Percentiles rank a stretch among this genome's conserved stretches.
Conservation (phyloP, 345 rosid genomes). For the Theobroma cacao region DNA sequence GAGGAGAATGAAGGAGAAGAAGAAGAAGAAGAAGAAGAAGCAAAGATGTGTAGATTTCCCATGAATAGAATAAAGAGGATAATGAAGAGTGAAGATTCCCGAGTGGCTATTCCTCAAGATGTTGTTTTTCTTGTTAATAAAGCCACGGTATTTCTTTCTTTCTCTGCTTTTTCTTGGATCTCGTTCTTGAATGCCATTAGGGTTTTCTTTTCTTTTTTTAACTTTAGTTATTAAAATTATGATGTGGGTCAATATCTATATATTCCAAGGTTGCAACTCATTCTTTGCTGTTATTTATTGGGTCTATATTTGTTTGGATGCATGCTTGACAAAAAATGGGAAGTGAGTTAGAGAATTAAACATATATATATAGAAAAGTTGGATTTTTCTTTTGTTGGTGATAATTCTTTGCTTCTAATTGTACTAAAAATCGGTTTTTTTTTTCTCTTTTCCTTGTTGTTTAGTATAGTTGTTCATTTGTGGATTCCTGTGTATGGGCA, state of each 20-base stretch:
- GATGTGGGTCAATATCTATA: not conserved
- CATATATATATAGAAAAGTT: not conserved
- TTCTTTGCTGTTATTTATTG: not conserved
- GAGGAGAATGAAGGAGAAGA: conserved; percentile 18
- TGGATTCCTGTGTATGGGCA: not conserved
- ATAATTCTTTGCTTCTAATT: not conserved
- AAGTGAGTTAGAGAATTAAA: not conserved
- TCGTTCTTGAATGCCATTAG: not conserved
- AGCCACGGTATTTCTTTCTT: conserved; percentile 54
- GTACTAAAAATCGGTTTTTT: not conserved
- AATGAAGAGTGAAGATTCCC: conserved; percentile 45
- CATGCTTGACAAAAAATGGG: not conserved
- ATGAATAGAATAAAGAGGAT: conserved; percentile 72
- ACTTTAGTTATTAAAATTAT: not conserved
- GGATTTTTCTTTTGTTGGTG: not conserved
- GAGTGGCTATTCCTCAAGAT: conserved; percentile 43
- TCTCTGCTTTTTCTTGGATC: no score
- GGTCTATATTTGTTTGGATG: not conserved
- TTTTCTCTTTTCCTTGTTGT: not conserved
- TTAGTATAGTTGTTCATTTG: not conserved
- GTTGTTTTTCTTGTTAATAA: conserved; percentile 75
- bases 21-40: conserved; percentile 35
- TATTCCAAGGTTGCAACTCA: not conserved
- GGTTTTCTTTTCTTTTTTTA: not conserved
- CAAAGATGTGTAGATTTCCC: conserved; percentile 51